Percentiles rank a stretch among this genome's conserved stretches.
Conservation (phyloP, 208 protist genomes). For the Acanthamoeba sp. region DNA sequence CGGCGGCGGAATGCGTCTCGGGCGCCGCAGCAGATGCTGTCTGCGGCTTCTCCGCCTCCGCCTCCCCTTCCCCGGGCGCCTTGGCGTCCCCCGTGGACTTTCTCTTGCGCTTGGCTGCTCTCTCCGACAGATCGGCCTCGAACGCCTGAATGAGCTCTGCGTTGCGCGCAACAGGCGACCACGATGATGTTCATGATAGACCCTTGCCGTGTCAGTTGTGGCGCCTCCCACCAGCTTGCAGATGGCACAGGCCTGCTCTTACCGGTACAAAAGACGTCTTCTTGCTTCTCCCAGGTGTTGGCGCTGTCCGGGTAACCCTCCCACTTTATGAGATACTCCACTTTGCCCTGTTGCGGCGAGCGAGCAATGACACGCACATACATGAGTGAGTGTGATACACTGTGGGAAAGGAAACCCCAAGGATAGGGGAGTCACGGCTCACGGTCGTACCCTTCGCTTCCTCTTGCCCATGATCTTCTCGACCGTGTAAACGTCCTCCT, state of each 20-base stretch:
- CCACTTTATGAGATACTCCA: slow-evolving; percentile 64
- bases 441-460: slow-evolving; percentile 50
- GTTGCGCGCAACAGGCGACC: too few relatives aligned
- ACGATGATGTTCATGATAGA: too few relatives aligned
- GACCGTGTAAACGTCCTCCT: slow-evolving; percentile 35
- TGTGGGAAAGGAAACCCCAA: too few relatives aligned
- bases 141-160: slow-evolving; percentile 15
- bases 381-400: not conserved
- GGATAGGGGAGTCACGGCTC: too few relatives aligned
- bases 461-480: slow-evolving; percentile 61
- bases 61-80: not conserved
- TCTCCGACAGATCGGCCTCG: not conserved
- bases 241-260: too few relatives aligned
- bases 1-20: not conserved
- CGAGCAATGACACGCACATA: not conserved
- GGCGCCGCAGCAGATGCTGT: not conserved
- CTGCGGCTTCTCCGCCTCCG: not conserved
- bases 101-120: not conserved
- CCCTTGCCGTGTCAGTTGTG: too few relatives aligned
- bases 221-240: too few relatives aligned
- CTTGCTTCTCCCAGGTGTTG: slow-evolving; percentile 70
- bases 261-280: slow-evolving; percentile 54
- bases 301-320: slow-evolving; percentile 43
- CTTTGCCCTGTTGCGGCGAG: not conserved
- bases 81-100: not conserved